Base-by-base conservation (phyloP, 129 eudicot species). In the Sambucus nigra region DNA sequence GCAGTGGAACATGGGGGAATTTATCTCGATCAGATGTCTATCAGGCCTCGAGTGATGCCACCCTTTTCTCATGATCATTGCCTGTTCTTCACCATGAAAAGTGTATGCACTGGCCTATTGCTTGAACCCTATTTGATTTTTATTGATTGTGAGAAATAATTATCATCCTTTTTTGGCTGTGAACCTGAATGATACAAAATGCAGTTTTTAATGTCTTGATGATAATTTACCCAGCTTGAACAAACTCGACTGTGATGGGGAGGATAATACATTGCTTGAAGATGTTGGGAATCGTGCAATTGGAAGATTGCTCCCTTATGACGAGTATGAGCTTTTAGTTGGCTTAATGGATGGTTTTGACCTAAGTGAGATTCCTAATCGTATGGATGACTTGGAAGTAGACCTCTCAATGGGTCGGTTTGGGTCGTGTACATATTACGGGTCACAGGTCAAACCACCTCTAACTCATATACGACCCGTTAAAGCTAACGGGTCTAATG, bases 251-350 rank as follows among this genome's bases (percentile, higher is more conserved):
- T 51, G 27, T 16, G 71, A 71, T 4, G 64, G 14, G 11, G 83
- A 69, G 26, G 59, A 55, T 33, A 66, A 46, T 17, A 88, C 68
- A 25, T 51, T 68, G 24, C 69, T 77, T 17, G 80, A 71, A 57
- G 82, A 70, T 16, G 60, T 64, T 57, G 66, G 68, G 53, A 57
- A 55, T 25, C 60, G 52, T 40, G 67, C 76, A 25, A 60, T 69
- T 46, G 79, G 84, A 23, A 71, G 57, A 67, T 53, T 88, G 56
- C 78, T 92, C 22, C 99, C 96, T 31, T 86, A 53, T 52, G 94
- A 92, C 33, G 95, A 89, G 38, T 94, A 92, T 35, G 99, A 92
- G 51, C 94, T 92, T 62, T 64, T 92, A 55, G 84, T 82, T 31
- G 96, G 94, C 27, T 60, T 86, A 40, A 68, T 70, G 39, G 94